Base-by-base conservation (phyloP, 495 filamentous ascomycete genomes). In the Niebla homalea region DNA sequence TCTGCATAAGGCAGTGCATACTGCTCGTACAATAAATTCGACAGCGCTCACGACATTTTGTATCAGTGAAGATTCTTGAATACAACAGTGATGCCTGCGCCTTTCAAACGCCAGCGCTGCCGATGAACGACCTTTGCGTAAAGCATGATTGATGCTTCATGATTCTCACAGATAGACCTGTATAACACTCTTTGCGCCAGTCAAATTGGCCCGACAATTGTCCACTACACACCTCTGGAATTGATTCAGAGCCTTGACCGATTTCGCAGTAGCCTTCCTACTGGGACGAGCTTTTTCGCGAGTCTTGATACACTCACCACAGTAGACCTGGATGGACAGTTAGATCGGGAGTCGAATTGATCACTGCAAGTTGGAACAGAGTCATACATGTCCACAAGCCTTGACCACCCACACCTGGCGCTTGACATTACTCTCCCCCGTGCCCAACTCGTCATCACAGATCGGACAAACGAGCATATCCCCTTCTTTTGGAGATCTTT, bases 381-480 rank as follows among this genome's bases (percentile, higher is more conserved):
- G 22, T 23, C 83, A 53, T 70, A 89, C 85, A 72, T 89, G 85
- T 48, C 85, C 85, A 63, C 85, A 89, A 50, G 67, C 65, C 55
- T 79, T 86, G 1, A 79, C 70, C 16, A 85, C 72, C 83, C 85
- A 88, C 29, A 87, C 80, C 51, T 84, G 75, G 60, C 77, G 75
- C 60, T 81, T 78, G 7, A 67, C 50, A 21, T 78, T 78, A 39
- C 73, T 67, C 19, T 74, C 73, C 25, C 69, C 64, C 18, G 66
- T 65, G n/a, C 83, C 79, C 41, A 89, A 63, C 59, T 89, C 85
- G 35, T 76, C 70, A 5, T 75, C 73, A 56, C 85, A 89, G 52
- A 80, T 81, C 1, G 85, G 84, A 62, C 85, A 89, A 14, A 84
- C 68, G 4, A 87, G 63, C 4, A 77, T 60, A 16, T 77, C 72